Percentiles rank a stretch among this genome's conserved stretches.
Conservation (phyloP, 108 stramenopile genomes). For the Skeletonema menzelii region DNA sequence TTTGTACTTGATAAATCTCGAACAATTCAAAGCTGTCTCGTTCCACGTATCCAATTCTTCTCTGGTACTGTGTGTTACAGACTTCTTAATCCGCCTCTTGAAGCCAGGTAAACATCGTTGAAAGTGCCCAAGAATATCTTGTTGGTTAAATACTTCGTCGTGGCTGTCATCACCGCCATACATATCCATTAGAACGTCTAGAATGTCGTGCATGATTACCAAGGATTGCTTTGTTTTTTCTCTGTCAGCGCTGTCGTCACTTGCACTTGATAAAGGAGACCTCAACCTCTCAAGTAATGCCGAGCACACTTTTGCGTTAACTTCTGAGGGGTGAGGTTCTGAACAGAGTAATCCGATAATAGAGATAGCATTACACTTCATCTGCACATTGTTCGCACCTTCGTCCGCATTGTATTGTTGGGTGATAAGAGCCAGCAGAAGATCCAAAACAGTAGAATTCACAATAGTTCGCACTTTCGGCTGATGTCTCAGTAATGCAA, state of each 20-base stretch:
- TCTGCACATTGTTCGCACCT: constrained; percentile 10
- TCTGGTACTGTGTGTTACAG: not conserved
- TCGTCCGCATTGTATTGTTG: constrained; percentile 3
- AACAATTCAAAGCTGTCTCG: constrained; percentile 60
- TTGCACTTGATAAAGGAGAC: constrained; percentile 3
- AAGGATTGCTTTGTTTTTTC: constrained; percentile 3
- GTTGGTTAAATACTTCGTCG: constrained; percentile 45
- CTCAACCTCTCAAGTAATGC: constrained; percentile 27
- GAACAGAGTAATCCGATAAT: constrained; percentile 49
- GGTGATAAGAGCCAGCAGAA: constrained; percentile 9
- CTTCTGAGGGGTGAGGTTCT: constrained; percentile 28
- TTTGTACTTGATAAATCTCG: constrained; percentile 66
- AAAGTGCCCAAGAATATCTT: constrained; percentile 48
- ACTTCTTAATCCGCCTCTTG: constrained; percentile 32
- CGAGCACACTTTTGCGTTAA: constrained; percentile 39
- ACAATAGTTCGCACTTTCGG: constrained; percentile 10
- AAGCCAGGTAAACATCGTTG: constrained; percentile 42
- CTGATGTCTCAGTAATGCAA: constrained; percentile 26
- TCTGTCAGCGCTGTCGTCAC: not conserved
- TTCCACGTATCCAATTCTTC: constrained; percentile 53
- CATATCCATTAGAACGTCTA: constrained; percentile 69
- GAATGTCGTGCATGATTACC: constrained; percentile 38
- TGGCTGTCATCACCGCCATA: constrained; percentile 68
- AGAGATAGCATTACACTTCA: constrained; percentile 37
- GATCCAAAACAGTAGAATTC: constrained; percentile 23